Conservation (phyloP, 345 rosid genomes). For the Lepidium aucheri region DNA sequence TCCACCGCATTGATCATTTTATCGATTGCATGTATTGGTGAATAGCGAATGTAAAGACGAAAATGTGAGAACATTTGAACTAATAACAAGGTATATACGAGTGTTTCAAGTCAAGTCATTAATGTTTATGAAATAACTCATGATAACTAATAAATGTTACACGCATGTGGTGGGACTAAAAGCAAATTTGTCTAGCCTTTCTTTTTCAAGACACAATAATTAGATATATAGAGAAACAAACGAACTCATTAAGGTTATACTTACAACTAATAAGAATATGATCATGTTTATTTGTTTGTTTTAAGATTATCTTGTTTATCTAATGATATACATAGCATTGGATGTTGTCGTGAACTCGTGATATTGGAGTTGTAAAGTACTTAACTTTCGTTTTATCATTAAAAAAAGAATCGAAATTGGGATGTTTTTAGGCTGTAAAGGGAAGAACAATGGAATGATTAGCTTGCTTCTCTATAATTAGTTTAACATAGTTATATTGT, state of each 20-base stretch:
- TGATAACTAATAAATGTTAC: slow-evolving; percentile 2
- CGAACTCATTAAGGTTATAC: not conserved
- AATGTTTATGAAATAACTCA: not conserved
- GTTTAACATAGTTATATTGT: not conserved
- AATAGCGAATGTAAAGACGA: not conserved
- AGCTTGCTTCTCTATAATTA: slow-evolving; percentile 4
- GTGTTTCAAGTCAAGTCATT: not conserved
- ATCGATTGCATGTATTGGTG: not conserved
- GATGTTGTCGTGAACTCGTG: slow-evolving; percentile 10
- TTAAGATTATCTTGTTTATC: not conserved
- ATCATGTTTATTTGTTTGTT: not conserved
- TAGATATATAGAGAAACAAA: slow-evolving; percentile 20
- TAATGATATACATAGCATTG: not conserved
- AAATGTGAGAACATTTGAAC: not conserved
- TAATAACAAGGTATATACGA: too few relatives aligned
- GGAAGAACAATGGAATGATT: slow-evolving; percentile 14
- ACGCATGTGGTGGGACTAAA: slow-evolving; percentile 18
- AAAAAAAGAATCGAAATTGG: too few relatives aligned
- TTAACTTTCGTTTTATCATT: not conserved
- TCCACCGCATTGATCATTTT: not conserved
- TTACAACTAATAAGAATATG: not conserved
- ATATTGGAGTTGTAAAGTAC: slow-evolving; percentile 17
- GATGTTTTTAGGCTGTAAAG: slow-evolving; percentile 23
- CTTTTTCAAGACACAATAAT: slow-evolving; percentile 18
- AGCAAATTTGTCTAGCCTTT: not conserved